A percentile compares a stretch with the other conserved stretches of the same genome.
These are phyloP conservation scores for Cordyceps pruinosa DNA, from an alignment of 2,329 filamentous ascomycete genomes.

Conservation along the genomic window DNA sequence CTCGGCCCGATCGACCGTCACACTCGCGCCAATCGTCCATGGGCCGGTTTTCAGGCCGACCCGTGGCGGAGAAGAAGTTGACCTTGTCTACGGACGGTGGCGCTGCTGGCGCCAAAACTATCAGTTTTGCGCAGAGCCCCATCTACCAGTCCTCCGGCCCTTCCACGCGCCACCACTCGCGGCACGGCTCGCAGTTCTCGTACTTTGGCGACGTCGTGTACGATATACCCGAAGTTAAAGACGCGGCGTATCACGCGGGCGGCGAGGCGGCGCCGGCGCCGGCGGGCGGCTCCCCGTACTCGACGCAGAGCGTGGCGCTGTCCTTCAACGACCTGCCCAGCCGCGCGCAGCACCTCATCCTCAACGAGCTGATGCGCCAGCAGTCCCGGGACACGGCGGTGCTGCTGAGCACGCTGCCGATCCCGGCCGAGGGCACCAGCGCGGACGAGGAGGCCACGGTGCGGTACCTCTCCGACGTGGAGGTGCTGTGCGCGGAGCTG, in stretches of 20 bases:
- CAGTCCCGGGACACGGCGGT: constrained; percentile 67
- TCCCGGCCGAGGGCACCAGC: constrained; percentile 70
- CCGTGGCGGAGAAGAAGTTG: constrained; percentile 54
- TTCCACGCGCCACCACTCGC: constrained; percentile 25
- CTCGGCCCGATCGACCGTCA: constrained; percentile 29
- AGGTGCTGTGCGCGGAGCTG: constrained; percentile 68
- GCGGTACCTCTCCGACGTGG: constrained; percentile 69
- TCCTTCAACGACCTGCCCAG: constrained; percentile 84
- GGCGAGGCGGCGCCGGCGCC: constrained; percentile 23
- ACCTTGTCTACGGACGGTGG: constrained; percentile 35
- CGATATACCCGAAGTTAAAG: constrained; percentile 38
- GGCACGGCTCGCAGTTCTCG: constrained; percentile 31
- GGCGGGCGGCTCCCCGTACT: constrained; percentile 40
- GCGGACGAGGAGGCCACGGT: constrained; percentile 62
- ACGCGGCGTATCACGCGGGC: constrained; percentile 31
- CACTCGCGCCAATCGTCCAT: constrained; percentile 40
- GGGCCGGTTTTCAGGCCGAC: constrained; percentile 55
- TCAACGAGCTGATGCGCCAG: constrained; percentile 74
- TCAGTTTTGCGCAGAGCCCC: constrained; percentile 51
- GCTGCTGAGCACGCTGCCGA: constrained; percentile 75
- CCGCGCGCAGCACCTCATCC: constrained; percentile 75
- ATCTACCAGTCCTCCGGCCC: constrained; percentile 16
- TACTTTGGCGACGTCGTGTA: constrained; percentile 30
- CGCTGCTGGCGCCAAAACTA: constrained; percentile 48
- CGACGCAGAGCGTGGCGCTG: constrained; percentile 58